Base-by-base conservation (phyloP, 345 rosid species). In the Syzygium jambos region DNA sequence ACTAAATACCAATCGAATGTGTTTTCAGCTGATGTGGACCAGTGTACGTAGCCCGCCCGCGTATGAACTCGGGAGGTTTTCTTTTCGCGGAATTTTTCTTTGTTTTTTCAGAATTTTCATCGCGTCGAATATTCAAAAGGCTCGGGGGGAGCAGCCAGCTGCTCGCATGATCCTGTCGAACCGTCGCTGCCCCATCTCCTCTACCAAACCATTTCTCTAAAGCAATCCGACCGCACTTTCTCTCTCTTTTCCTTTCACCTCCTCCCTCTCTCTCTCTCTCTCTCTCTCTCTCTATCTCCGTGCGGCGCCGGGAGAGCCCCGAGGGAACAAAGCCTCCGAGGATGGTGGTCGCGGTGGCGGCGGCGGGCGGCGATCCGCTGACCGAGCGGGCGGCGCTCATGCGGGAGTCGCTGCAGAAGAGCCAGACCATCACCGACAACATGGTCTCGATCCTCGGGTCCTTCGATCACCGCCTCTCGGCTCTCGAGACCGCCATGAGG, bases 401-500 rank as follows among this genome's bases (percentile, higher is more conserved):
- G 98, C 93, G 96, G 61, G 94, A 92, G 85, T 94, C 99, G 29
- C 96, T 98, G 85, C 98, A 90, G 43, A 95, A 94, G 90, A 95
- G 98, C 91, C 99, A 98, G 91, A 95, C 93, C 16, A 98, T 98
- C 89, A 95, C 99, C 34, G 99, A 96, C 78, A 94, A 90, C 78
- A 97, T 96, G 53, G 99, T 95, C 87, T 88, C 98, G 9, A 95
- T 98, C 90, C 98, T 98, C 38, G 99, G 99, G 41, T 96, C 99
- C 73, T 98, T 98, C 85, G 99, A 96, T 88, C 95, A 96, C 92
- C 99, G 99, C 84, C 99, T 96, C n/a, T 98, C 99, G 78, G 95
- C 97, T 87, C 98, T 98, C 12, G 99, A 98, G 90, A 93, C 99
- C 63, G 99, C 99, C 91, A 96, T 98, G 99, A 98, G 99, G 86